Evolutionary conservation across 108 stramenopile species (phyloP), one percentile per base, ranked within the genome.

Genomic region (Cyclotella choctawhatcheeana): DNA sequence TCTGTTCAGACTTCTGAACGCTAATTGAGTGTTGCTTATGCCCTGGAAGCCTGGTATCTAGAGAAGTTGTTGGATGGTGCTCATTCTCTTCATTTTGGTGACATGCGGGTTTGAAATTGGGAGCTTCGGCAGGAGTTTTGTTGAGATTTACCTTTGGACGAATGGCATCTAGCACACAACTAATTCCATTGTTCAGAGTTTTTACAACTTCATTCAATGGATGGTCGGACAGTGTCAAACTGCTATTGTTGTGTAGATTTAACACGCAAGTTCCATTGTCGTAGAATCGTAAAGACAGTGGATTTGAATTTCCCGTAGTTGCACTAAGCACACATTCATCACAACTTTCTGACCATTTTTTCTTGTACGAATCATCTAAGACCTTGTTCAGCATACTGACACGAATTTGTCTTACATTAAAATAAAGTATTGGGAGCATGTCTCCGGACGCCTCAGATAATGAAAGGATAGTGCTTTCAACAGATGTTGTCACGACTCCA

Each of bases 281-380:
- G 17, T 64, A 64, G 37, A 71, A 77, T 29, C 64, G 44, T 48
- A 77, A 44, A 35, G 64, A 70, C 22, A 69, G 20, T 27, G 76
- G 63, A 24, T 50, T 60, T 14, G 64, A 44, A 2, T 35, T 17
- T 8, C 45, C 58, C 13, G 30, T 63, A 31, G 61, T 67, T 44
- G 31, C 52, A 56, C 69, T 61, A 18, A 77, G 47, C 14, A 65
- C 55, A 56, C 76, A 77, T 47, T 77, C 76, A 48, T 71, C 63
- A 34, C 50, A 66, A 47, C 12, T 32, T 47, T 64, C 62, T 2
- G 69, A 70, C 76, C 76, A 77, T 37, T 77, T 69, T 55, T 56
- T 77, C 44, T 70, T 70, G 68, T 68, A 77, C 35, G 52, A 35
- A 50, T 77, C 76, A 13, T 56, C 69, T 29, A 70, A 65, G 1